phyloP scores from a whole-genome alignment of 2,329 filamentous ascomycete species.

The Colletotrichum endophyticum region DNA sequence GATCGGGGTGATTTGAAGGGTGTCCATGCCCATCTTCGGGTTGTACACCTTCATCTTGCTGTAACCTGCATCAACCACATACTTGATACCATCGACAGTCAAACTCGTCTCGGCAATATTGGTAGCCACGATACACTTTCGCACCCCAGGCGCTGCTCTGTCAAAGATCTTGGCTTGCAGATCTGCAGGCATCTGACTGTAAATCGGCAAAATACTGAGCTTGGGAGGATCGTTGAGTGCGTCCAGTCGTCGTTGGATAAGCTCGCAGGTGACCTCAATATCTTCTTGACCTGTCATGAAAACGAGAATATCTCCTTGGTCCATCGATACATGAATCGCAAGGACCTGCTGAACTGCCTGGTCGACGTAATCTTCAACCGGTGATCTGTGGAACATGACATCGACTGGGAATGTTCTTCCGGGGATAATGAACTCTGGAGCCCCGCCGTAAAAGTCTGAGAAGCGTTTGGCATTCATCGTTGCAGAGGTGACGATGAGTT shows the following conservation, averaged over 20 bases:
- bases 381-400: conserved; percentile 91
- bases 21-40: conserved; percentile 99
- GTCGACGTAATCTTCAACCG: conserved; percentile 97
- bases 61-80: conserved; percentile 94
- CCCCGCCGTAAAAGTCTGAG: conserved; percentile 93
- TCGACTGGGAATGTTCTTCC: conserved; percentile 97
- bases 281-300: conserved; percentile 99
- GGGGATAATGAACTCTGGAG: conserved; percentile 95
- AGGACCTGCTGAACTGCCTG: conserved; percentile 95
- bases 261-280: conserved; percentile 94
- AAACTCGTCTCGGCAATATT: conserved; percentile 98
- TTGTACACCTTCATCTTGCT: conserved; percentile 99
- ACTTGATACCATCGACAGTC: conserved; percentile 99
- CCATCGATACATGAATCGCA: conserved; percentile 95
- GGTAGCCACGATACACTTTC: conserved; percentile 97
- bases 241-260: conserved; percentile 85
- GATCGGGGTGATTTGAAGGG: conserved; percentile 95
- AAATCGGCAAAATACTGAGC: conserved; percentile 93
- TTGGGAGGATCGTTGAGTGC: conserved; percentile 94
- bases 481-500: conserved; percentile 95
- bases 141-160: conserved; percentile 83
- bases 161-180: conserved; percentile 98
- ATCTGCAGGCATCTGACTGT: conserved; percentile 99
- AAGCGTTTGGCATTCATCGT: conserved; percentile 99
- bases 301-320: conserved; percentile 89